phyloP scores from a whole-genome alignment of 495 filamentous ascomycete species.

The Thermothielavioides terrestris region DNA sequence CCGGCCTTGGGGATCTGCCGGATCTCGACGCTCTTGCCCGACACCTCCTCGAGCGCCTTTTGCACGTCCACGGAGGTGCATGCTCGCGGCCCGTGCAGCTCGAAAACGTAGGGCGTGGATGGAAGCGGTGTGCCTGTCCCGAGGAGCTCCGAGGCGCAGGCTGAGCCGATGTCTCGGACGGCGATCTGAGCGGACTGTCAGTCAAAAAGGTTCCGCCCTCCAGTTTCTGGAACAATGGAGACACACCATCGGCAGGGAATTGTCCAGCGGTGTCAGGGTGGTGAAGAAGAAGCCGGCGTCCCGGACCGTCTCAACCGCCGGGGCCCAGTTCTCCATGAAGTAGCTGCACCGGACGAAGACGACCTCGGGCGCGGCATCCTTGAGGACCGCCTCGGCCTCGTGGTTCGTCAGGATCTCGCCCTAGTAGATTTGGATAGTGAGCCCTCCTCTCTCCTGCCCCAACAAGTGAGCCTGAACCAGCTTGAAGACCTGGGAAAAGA shows the following conservation, averaged over 20 bases:
- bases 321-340: constrained; percentile 24
- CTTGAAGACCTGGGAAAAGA: background rate
- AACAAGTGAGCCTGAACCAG: background rate
- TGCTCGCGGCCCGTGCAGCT: constrained; percentile 12
- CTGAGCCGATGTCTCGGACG: constrained; percentile 16
- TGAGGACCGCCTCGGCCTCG: constrained; percentile 12
- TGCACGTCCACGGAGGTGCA: constrained; percentile 16
- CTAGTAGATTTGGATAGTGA: background rate
- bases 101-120: constrained; percentile 15
- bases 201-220: background rate
- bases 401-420: constrained; percentile 21
- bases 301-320: constrained; percentile 8
- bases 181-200: constrained; percentile 11
- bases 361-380: constrained; percentile 10
- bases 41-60: constrained; percentile 12
- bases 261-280: constrained; percentile 14
- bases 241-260: constrained; percentile 12
- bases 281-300: constrained; percentile 14
- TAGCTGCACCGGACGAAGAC: constrained; percentile 20
- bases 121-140: background rate
- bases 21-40: constrained; percentile 14
- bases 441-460: no score
- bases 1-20: constrained; percentile 12
- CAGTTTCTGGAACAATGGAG: background rate
- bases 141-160: constrained; percentile 10